A percentile compares a stretch with the other conserved stretches of the same genome.
Evolutionary conservation across 2,329 filamentous ascomycete genomes (phyloP).

Genomic region (Acarospora socialis): DNA sequence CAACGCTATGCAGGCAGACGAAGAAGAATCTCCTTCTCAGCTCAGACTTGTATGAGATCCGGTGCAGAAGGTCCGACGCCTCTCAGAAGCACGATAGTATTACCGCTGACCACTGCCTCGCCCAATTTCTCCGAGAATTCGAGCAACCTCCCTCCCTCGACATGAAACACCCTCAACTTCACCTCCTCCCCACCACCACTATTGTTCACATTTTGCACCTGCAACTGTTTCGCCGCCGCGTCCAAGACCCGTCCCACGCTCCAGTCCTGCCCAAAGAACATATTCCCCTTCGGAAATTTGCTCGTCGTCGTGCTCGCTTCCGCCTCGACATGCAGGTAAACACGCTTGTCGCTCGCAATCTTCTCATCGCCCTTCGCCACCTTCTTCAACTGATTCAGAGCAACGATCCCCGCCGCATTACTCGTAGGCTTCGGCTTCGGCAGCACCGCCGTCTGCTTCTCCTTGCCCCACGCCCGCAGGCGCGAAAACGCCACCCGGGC

Average conservation of each 20-base stretch:
- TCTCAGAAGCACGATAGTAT: constrained; percentile 77
- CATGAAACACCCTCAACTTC: constrained; percentile 76
- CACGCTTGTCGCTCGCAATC: constrained; percentile 63
- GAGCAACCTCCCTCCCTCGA: constrained; percentile 73
- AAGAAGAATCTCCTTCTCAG: too few relatives aligned
- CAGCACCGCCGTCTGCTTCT: constrained; percentile 51
- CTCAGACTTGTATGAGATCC: constrained; percentile 49
- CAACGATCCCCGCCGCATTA: constrained; percentile 50
- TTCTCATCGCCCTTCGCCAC: constrained; percentile 82
- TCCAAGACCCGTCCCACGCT: constrained; percentile 76
- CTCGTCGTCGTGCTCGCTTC: constrained; percentile 71
- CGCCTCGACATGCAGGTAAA: constrained; percentile 84
- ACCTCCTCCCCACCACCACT: constrained; percentile 60
- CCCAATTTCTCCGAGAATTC: constrained; percentile 84
- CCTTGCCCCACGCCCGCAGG: constrained; percentile 65
- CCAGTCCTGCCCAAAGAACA: constrained; percentile 74
- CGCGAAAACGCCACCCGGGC: constrained; percentile 61
- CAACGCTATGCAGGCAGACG: too few relatives aligned
- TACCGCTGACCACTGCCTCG: constrained; percentile 57
- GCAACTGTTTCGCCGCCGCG: constrained; percentile 58
- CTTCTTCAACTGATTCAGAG: constrained; percentile 67
- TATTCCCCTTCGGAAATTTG: constrained; percentile 68
- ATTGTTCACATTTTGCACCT: constrained; percentile 77
- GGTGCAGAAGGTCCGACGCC: constrained; percentile 67
- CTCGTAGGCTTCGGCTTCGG: constrained; percentile 50